A percentile compares a stretch with the other conserved stretches of the same genome.
Evolutionary conservation across 192 early-diverging fungal species (phyloP).

Genomic region (Coemansia sp.): DNA sequence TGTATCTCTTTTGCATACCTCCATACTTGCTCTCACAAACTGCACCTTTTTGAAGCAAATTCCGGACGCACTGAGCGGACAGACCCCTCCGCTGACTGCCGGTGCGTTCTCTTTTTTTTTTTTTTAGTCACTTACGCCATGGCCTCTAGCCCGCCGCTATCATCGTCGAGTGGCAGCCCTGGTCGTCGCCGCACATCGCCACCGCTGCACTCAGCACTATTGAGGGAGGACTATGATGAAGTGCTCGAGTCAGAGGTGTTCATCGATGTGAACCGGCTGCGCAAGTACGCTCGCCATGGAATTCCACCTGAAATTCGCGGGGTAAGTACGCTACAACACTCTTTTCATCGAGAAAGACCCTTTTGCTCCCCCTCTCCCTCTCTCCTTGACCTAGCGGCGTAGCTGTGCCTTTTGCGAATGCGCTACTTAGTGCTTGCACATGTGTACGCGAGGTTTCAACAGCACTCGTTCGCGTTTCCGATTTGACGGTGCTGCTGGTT

Average conservation of each 20-base stretch:
- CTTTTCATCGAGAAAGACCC: neutral
- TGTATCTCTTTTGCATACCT: neutral
- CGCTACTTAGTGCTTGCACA: neutral
- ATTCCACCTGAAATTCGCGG: constrained; percentile 78
- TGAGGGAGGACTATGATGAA: constrained; percentile 64
- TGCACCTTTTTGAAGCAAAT: neutral
- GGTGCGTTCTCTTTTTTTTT: neutral
- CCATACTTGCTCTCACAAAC: neutral
- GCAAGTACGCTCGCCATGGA: constrained; percentile 74
- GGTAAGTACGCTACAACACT: constrained; percentile 30
- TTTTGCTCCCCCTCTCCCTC: neutral
- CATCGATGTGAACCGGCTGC: constrained; percentile 79
- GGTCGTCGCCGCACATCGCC: constrained; percentile 44
- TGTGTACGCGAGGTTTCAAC: neutral
- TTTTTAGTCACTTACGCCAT: constrained; percentile 13
- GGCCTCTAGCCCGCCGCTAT: constrained; percentile 45
- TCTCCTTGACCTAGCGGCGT: neutral
- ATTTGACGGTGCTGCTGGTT: neutral
- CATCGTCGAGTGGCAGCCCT: constrained; percentile 48
- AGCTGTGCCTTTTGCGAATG: constrained; percentile 1
- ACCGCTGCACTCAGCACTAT: constrained; percentile 51
- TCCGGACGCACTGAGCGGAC: constrained; percentile 1
- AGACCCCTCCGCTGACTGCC: constrained; percentile 4
- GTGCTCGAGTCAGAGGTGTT: constrained; percentile 78
- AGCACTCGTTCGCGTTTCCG: neutral